Evolutionary conservation across 208 protist genomes (phyloP), one percentile per base, ranked within the genome.

Genomic region (Acanthamoeba sp.): DNA sequence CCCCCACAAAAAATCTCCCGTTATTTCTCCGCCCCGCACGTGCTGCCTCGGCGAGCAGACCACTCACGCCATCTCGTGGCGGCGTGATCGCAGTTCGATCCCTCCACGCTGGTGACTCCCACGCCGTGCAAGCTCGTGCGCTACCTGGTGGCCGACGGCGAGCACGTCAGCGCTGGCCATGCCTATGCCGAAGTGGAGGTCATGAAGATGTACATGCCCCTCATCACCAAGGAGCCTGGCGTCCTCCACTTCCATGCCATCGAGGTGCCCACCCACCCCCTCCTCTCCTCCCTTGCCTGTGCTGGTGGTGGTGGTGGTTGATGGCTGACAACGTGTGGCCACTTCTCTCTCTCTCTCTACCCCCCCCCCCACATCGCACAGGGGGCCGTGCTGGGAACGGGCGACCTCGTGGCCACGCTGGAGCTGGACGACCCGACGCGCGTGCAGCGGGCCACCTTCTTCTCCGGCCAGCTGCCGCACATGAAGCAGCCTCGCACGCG

Each of bases 191-290:
- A 99, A 95, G 97, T 99, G 59, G 99, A 99, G 95, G 98, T 99
- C n/a, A 99, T 99, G 99, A 99, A 99, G 97, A 99, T 99, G 99
- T 98, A 99, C 95, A 97, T 99, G 94, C 97, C 98, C 32, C 88
- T 99, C 16, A 96, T 97, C 18, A 97, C 97, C 10, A 96, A 96
- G 64, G 97, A 98, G 0, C 95, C 96, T 4, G 99, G 99, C 90
- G 95, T 94, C 52, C 66, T 99, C 0, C 59, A 78, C 66, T 88
- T 40, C 52, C 62, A 32, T 27, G 29, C 29, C 9, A 42, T 57
- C 55, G 32, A 48, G 92, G 36, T 42, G 22, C 36, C 40, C 20
- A 66, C 40, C 36, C 32, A 6, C 69, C 69, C 10, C 29, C 76
- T 91, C 22, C 4, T 90, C 4, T 29, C 29, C 42, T 9, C 73